Conservation (phyloP, 805 yeast genomes). For the Blastobotrys robertii region DNA sequence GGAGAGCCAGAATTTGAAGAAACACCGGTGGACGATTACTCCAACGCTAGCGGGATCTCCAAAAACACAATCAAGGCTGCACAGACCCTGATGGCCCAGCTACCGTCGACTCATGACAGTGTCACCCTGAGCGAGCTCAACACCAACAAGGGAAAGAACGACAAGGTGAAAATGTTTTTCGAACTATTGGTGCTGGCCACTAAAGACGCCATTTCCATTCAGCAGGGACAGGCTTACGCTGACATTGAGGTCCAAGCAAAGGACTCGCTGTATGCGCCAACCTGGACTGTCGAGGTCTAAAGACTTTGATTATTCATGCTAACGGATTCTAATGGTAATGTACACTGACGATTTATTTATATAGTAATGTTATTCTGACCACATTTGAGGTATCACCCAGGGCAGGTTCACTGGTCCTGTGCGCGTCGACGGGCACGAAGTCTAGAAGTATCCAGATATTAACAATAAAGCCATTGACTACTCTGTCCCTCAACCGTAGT, state of each 20-base stretch:
- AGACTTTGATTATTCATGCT: background rate
- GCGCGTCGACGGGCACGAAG: no score
- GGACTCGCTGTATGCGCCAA: conserved; percentile 29
- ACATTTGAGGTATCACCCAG: no score
- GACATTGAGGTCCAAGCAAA: conserved; percentile 44
- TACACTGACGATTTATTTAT: no score
- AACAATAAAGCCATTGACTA: no score
- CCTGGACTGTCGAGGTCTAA: conserved; percentile 8
- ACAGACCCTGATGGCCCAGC: conserved; percentile 21
- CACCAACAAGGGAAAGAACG: conserved; percentile 32
- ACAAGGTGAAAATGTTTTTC: conserved; percentile 68
- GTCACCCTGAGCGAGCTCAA: conserved; percentile 28
- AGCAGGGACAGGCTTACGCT: conserved; percentile 53
- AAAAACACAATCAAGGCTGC: conserved; percentile 49
- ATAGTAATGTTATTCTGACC: no score
- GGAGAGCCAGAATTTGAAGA: background rate
- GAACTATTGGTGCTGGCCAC: conserved; percentile 78
- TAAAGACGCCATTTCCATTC: conserved; percentile 52
- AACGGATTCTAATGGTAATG: background rate
- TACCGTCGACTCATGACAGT: conserved; percentile 12
- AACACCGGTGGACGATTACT: background rate
- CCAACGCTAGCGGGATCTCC: conserved; percentile 26
- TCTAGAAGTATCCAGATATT: no score
- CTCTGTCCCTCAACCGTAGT: no score
- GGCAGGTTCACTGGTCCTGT: no score